Evolutionary conservation across 805 yeast genomes (phyloP).

Genomic region (Jamesozyma piceae): DNA sequence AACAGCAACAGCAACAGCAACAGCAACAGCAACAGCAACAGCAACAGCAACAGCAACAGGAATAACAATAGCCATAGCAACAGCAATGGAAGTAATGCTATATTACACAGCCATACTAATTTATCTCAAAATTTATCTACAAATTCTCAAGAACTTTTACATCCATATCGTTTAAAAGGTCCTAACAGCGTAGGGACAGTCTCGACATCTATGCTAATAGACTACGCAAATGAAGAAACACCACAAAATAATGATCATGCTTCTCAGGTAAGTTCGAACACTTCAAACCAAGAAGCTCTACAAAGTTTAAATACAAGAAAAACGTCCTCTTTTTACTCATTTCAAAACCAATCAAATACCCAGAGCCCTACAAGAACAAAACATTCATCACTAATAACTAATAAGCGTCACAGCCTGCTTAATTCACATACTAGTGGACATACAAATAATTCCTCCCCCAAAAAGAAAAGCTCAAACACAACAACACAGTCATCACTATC

Average conservation of each 20-base stretch:
- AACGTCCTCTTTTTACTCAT: neutral
- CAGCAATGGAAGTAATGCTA: neutral
- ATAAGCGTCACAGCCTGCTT: no score
- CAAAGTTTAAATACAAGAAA: neutral
- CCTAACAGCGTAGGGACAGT: slow-evolving; percentile 8
- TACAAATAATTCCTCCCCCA: neutral
- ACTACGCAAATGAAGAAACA: neutral
- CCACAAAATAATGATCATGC: neutral
- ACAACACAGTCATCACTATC: slow-evolving; percentile 1
- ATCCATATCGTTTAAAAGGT: neutral
- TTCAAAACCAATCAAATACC: neutral
- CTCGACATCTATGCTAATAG: slow-evolving; percentile 7
- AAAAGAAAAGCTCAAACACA: neutral
- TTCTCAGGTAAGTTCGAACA: neutral
- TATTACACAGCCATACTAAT: neutral
- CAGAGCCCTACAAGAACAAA: neutral
- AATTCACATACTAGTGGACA: no score
- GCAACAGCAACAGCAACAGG: neutral
- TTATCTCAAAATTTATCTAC: neutral
- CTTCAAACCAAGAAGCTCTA: neutral
- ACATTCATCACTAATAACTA: neutral
- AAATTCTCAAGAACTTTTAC: neutral
- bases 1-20: neutral
- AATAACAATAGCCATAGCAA: neutral
- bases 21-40: neutral